phyloP scores from a whole-genome alignment of 2,329 filamentous ascomycete species.

The Colletotrichum sp. region DNA sequence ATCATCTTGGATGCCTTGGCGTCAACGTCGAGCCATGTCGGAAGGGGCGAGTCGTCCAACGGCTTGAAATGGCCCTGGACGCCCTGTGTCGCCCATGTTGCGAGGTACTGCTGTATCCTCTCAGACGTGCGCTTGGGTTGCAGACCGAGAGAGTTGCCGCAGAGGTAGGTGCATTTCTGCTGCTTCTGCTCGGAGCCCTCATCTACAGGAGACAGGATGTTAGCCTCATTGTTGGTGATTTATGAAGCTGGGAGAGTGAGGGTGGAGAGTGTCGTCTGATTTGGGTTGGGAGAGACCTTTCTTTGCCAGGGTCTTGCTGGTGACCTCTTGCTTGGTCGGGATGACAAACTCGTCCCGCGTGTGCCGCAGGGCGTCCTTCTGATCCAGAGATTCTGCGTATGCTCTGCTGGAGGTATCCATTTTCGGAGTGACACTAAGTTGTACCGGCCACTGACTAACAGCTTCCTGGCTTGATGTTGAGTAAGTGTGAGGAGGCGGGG shows the following conservation, averaged over 20 bases:
- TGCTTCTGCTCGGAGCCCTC: background rate
- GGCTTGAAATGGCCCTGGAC: conserved; percentile 81
- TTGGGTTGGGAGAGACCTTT: conserved; percentile 8
- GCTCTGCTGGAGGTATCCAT: conserved; percentile 7
- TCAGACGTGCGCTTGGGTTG: conserved; percentile 70
- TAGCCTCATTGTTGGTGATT: background rate
- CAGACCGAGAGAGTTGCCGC: conserved; percentile 87
- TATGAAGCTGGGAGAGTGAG: background rate
- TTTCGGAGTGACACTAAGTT: background rate
- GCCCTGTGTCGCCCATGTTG: conserved; percentile 80
- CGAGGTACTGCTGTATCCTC: conserved; percentile 70
- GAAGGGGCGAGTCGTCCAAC: conserved; percentile 68
- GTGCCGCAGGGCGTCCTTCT: conserved; percentile 55
- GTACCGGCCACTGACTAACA: background rate
- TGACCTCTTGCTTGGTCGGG: conserved; percentile 51
- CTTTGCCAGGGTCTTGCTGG: conserved; percentile 30
- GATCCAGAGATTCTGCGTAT: conserved; percentile 47
- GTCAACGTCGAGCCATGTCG: conserved; percentile 77
- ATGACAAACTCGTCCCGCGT: conserved; percentile 74
- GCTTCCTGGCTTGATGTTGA: background rate
- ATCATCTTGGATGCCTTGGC: conserved; percentile 70
- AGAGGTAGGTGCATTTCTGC: conserved; percentile 73
- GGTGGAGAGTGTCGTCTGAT: background rate
- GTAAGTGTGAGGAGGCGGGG: background rate
- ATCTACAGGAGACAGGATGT: background rate